A percentile compares a stretch with the other conserved stretches of the same genome.
phyloP scores from a whole-genome alignment of 768 basidiomycete genomes.

The Auriculariales sp. region DNA sequence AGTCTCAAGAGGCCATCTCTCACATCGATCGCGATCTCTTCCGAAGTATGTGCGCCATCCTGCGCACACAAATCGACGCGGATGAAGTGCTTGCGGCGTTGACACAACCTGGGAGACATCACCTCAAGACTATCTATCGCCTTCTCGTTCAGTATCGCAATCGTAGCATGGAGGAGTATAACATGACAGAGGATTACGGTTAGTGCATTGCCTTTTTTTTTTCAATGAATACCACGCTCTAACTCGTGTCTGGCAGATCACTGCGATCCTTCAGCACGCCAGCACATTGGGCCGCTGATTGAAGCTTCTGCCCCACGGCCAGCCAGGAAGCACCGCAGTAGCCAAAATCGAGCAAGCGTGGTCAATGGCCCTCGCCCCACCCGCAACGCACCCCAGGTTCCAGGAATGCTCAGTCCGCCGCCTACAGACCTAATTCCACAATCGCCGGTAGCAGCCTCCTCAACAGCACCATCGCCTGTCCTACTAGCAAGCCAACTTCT shows the following conservation, averaged over 20 bases:
- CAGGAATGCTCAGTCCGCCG: too few relatives aligned
- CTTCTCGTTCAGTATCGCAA: conserved; percentile 66
- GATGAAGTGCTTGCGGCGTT: neutral
- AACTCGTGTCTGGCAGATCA: conserved; percentile 6
- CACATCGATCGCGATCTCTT: conserved; percentile 69
- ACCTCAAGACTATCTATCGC: conserved; percentile 84
- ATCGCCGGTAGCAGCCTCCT: too few relatives aligned
- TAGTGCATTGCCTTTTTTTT: conserved; percentile 4
- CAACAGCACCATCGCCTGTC: too few relatives aligned
- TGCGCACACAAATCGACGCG: conserved; percentile 44
- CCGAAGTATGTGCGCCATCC: conserved; percentile 66
- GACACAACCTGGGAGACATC: conserved; percentile 37
- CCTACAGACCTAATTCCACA: too few relatives aligned
- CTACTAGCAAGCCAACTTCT: too few relatives aligned
- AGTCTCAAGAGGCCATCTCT: conserved; percentile 33
- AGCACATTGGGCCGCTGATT: neutral
- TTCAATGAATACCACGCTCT: neutral
- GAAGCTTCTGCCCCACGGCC: neutral
- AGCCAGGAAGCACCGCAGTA: neutral
- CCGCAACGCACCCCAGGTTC: neutral
- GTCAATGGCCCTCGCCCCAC: neutral
- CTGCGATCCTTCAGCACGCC: conserved; percentile 4
- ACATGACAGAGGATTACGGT: conserved; percentile 11
- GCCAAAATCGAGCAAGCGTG: neutral
- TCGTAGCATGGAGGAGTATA: conserved; percentile 39